Percentiles rank a stretch among this genome's conserved stretches.
Evolutionary conservation across 2,329 filamentous ascomycete species (phyloP).

Genomic region (Rutstroemia sp.): DNA sequence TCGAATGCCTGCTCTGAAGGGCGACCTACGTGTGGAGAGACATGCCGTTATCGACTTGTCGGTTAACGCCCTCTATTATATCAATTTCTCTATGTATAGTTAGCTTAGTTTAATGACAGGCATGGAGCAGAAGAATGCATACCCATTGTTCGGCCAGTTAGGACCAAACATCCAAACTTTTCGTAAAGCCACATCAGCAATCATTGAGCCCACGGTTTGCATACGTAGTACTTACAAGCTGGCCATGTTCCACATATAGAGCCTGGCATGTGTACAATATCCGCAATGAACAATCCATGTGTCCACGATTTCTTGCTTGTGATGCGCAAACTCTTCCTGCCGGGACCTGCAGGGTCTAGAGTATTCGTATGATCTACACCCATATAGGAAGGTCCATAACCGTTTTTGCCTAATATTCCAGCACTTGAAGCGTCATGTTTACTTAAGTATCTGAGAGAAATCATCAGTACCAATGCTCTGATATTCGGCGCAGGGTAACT

Average conservation of each 20-base stretch:
- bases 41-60: neutral
- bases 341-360: neutral
- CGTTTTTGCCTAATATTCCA: slow-evolving; percentile 16
- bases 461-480: neutral
- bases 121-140: neutral
- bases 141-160: slow-evolving; percentile 4
- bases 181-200: neutral
- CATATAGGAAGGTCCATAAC: slow-evolving; percentile 48
- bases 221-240: slow-evolving; percentile 32
- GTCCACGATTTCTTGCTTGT: slow-evolving; percentile 55
- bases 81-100: neutral
- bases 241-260: slow-evolving; percentile 68
- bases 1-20: too few relatives aligned
- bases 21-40: neutral
- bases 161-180: slow-evolving; percentile 6
- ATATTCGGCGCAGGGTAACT: neutral
- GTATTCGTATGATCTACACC: slow-evolving; percentile 60
- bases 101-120: neutral
- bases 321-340: slow-evolving; percentile 52
- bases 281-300: slow-evolving; percentile 61
- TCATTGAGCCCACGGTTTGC: neutral
- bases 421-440: neutral
- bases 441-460: neutral
- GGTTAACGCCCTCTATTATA: slow-evolving; percentile 5
- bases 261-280: slow-evolving; percentile 55